These are phyloP conservation scores for Ophiognomonia clavigignenti-juglandacearum DNA, from an alignment of 2,329 filamentous ascomycete species.

Conservation along the genomic window DNA sequence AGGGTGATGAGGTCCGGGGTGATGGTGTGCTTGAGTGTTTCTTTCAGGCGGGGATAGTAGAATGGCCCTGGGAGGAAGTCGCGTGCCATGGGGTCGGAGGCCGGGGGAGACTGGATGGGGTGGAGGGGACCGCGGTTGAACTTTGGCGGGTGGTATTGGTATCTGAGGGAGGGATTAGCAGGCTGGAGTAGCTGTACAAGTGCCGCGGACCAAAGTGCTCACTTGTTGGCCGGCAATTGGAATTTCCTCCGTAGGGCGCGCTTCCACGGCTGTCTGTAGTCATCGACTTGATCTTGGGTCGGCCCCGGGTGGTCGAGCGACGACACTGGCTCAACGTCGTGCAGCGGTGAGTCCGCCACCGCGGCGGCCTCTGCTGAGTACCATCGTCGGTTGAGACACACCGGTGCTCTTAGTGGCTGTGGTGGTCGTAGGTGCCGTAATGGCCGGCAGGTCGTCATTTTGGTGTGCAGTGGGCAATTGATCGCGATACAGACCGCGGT, in stretches of 20 bases:
- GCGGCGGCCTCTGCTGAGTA: slow-evolving; percentile 40
- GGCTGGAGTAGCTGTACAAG: too few species aligned
- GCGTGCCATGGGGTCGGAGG: slow-evolving; percentile 82
- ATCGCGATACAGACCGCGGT: background rate
- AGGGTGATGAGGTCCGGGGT: slow-evolving; percentile 85
- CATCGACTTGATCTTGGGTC: slow-evolving; percentile 31
- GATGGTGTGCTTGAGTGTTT: slow-evolving; percentile 85
- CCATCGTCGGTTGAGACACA: slow-evolving; percentile 36
- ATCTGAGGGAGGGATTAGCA: slow-evolving; percentile 52
- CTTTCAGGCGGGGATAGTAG: slow-evolving; percentile 76
- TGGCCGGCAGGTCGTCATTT: slow-evolving; percentile 37
- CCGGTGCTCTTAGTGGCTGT: slow-evolving; percentile 16
- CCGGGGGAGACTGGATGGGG: slow-evolving; percentile 82
- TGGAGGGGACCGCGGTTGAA: slow-evolving; percentile 93
- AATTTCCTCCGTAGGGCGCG: slow-evolving; percentile 29
- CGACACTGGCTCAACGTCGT: slow-evolving; percentile 48
- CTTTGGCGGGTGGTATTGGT: slow-evolving; percentile 90
- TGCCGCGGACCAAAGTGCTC: too few species aligned
- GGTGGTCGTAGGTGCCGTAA: slow-evolving; percentile 15
- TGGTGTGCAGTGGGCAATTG: slow-evolving; percentile 9
- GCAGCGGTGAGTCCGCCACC: slow-evolving; percentile 24
- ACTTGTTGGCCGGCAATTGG: slow-evolving; percentile 44
- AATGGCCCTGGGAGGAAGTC: slow-evolving; percentile 90
- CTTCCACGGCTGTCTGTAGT: slow-evolving; percentile 36
- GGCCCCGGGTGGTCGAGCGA: slow-evolving; percentile 40